Base-by-base conservation (phyloP, 169 alveolate species). In the Cyclospora cayetanensis region DNA sequence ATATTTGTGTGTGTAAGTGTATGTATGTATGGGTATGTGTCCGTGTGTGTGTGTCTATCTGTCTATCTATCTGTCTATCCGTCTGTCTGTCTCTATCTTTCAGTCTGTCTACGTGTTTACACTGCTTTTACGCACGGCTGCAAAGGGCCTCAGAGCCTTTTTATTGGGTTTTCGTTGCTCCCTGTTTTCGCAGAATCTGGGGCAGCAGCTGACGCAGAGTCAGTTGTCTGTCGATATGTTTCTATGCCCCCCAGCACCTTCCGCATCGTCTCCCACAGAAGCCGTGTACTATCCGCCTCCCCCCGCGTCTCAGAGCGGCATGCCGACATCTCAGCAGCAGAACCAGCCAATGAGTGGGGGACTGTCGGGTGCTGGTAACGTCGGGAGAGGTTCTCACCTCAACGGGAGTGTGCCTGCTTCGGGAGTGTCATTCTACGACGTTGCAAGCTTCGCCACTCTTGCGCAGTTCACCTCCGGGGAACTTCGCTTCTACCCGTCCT, bases 381-480 rank as follows among this genome's bases (percentile, higher is more conserved):
- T 12, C n/a, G 89, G 70, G 2, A 50, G 76, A 20, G 52, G 41
- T 25, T 42, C 60, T 27, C n/a, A n/a, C n/a, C n/a, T 1, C 60
- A 50, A 50, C 60, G 18, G 60, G 25, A 50, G 60, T 18, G 60
- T 9, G 60, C 60, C 60, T 63, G 34, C 7, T 7, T n/a, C 11
- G 76, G 35, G n/a, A n/a, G 15, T 7, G 65, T 74, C 90, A 20
- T 42, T 39, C 34, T 76, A n/a, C 18, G 96, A 95, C 52, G 63
- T 96, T 82, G 96, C 97, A 2, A 90, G 97, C 12, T 66, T 95
- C 27, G 90, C 95, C 63, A 96, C 96, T 2, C 91, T 97, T 1
- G 96, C 96, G 7, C 92, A 95, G 91, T 91, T 90, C 60, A 97
- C 98, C 3, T 96, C 97, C n/a, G 98, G 98, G 29, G 97, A 96